Evolutionary conservation across 1,284 basidiomycete species (phyloP), one percentile per base, ranked within the genome.

Genomic region (Leccinum idahoense): DNA sequence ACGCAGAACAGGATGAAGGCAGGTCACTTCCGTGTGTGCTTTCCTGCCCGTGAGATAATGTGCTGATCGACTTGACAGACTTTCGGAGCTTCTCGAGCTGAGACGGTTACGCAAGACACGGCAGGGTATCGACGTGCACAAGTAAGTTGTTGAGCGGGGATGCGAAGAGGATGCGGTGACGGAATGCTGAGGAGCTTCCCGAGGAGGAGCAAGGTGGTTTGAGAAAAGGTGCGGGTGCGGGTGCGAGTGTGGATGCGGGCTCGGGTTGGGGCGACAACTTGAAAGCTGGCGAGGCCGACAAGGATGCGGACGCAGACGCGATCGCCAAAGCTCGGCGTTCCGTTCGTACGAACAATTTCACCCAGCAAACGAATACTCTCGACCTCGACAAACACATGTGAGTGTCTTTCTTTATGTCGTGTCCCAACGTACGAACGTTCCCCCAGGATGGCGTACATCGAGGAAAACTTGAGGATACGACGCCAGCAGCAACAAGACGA

Each of bases 321-420:
- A 85, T 87, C 60, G 85, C 87, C 4, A 87, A 86, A 66, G 86
- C 90, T 32, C 81, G 92, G 61, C 82, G 89, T 62, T 87, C 88
- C 5, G 86, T 98, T 4, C 83, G 93, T 58, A 82, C 85, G 26
- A 96, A 93, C 77, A 97, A 98, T 78, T 98, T 99, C 74, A 98
- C 96, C 0, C 91, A 94, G 66, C 96, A 98, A 77, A 99, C 96
- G 2, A 97, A 97, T 72, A 87, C 88, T 2, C 82, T 98, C 11
- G 96, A 98, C 72, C 94, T 98, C 6, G 96, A 99, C 78, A 98
- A 97, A 72, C 96, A 98, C 73, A 98, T 98, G 96, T 96, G 64
- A 56, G 90, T 44, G 1, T 32, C 1, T 32, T 32, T 32, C 29
- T 32, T 32, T 32, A 32, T 32, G 29, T 32, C 8, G 29, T 32